A percentile compares a stretch with the other conserved stretches of the same genome.
These are phyloP conservation scores for Candida tibetensis DNA, from an alignment of 805 yeast species.

Conservation along the genomic window DNA sequence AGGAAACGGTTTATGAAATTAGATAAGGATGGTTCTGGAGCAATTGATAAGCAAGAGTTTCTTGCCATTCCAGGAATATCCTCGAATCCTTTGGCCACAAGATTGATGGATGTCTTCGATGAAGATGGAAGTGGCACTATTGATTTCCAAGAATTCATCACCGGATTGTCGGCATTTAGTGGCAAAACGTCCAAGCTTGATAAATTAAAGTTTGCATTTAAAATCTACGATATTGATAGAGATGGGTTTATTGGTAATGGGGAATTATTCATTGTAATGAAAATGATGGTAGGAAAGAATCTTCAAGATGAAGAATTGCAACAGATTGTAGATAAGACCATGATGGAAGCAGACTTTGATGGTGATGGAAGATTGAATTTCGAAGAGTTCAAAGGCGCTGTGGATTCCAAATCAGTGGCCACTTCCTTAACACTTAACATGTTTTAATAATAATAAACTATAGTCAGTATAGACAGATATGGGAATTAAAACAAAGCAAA, in stretches of 20 bases:
- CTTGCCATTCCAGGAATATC: conserved; percentile 90
- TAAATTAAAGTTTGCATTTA: conserved; percentile 84
- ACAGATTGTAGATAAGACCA: conserved; percentile 95
- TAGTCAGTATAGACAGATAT: too few species aligned
- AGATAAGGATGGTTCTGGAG: conserved; percentile 89
- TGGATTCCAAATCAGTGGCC: conserved; percentile 57
- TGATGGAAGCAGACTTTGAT: conserved; percentile 86
- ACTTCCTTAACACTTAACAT: conserved; percentile 54
- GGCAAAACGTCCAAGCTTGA: conserved; percentile 78
- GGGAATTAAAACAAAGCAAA: too few species aligned
- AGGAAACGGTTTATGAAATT: conserved; percentile 92
- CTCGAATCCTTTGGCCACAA: conserved; percentile 81
- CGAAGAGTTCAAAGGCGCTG: conserved; percentile 77
- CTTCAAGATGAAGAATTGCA: conserved; percentile 84
- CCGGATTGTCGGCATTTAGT: conserved; percentile 83
- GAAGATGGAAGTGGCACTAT: conserved; percentile 89
- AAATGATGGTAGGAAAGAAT: conserved; percentile 96
- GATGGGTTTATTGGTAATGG: conserved; percentile 97
- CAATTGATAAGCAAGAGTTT: conserved; percentile 88
- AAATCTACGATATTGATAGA: conserved; percentile 90
- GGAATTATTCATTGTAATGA: conserved; percentile 84
- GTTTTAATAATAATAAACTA: conserved; percentile 34
- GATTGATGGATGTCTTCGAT: conserved; percentile 93
- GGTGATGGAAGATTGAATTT: conserved; percentile 85
- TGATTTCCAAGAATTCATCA: conserved; percentile 92